Evolutionary conservation across 2,329 filamentous ascomycete genomes (phyloP), one percentile per base, ranked within the genome.

Genomic region (Aspergillus sp.): DNA sequence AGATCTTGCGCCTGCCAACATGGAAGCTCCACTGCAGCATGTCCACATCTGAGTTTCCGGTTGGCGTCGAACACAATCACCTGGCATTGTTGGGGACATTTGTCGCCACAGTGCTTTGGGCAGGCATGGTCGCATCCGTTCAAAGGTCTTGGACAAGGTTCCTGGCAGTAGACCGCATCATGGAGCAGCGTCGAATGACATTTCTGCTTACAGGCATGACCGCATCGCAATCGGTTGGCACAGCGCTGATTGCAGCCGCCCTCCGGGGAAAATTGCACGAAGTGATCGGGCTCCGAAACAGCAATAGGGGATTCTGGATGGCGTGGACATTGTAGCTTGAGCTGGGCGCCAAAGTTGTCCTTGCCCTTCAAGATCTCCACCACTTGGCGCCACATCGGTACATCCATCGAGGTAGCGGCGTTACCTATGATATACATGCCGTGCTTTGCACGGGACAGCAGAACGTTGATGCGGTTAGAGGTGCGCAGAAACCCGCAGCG

Each of bases 391-490:
- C 89, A 92, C 87, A 91, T 91, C 0, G 74, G 69, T 0, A 91
- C 80, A 19, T 79, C 73, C 0, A 69, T 69, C 30, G 82, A 88
- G 0, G 87, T 91, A 0, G 82, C 71, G 0, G 85, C 69, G 66
- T 91, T 89, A 1, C 89, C 88, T 36, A 92, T 86, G 17, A 92
- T 77, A 68, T 88, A 90, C 82, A 92, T 86, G 0, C 89, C 88
- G 65, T 91, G 85, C 64, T 86, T 79, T 0, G 89, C 89, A 5
- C 89, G 84, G 41, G 84, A 87, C 0, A 91, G 76, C 0, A 91
- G 77, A 0, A 91, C 88, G 59, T 91, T 90, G 73, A 91, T 87
- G 0, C 89, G 82, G 65, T 92, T 90, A 0, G 82, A 77, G 0
- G 86, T 88, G 25, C 77, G 82, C 1, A 93, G 77, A 61, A 92